These are phyloP conservation scores for Mortierella sp. DNA, from an alignment of 371 early-diverging fungal species.

Conservation along the genomic window DNA sequence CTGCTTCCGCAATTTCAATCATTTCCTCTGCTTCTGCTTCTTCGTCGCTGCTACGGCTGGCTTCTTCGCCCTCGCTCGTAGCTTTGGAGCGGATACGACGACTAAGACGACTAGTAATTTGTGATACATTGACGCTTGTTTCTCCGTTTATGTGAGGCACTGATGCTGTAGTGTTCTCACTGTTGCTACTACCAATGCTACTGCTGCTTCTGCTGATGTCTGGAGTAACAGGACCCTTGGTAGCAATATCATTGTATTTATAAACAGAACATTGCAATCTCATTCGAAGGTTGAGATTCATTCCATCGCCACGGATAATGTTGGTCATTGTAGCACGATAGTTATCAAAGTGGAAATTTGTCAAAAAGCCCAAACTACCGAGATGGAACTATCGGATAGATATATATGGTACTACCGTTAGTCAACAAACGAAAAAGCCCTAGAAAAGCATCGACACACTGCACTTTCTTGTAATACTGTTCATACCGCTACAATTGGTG, in stretches of 20 bases:
- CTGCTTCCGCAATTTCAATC: slow-evolving; percentile 2
- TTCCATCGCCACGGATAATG: slow-evolving; percentile 77
- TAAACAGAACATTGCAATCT: slow-evolving; percentile 89
- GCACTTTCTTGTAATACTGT: background rate
- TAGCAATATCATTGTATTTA: slow-evolving; percentile 26
- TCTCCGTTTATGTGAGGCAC: background rate
- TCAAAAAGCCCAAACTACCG: slow-evolving; percentile 92
- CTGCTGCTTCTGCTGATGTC: background rate
- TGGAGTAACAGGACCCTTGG: background rate
- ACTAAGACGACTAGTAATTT: background rate
- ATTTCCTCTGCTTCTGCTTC: background rate
- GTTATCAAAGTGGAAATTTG: slow-evolving; percentile 83
- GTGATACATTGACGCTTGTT: background rate
- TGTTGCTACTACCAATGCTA: background rate
- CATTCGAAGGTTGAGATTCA: slow-evolving; percentile 89
- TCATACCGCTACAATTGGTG: slow-evolving; percentile 84
- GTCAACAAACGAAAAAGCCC: background rate
- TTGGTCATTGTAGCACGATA: slow-evolving; percentile 71
- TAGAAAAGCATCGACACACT: background rate
- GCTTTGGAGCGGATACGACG: background rate
- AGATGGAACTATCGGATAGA: slow-evolving; percentile 77
- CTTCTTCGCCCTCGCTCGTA: background rate
- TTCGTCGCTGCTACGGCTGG: slow-evolving; percentile 12
- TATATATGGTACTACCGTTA: background rate
- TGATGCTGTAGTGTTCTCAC: background rate